These are phyloP conservation scores for Boechera divaricarpa DNA, from an alignment of 345 rosid genomes.

Conservation along the genomic window DNA sequence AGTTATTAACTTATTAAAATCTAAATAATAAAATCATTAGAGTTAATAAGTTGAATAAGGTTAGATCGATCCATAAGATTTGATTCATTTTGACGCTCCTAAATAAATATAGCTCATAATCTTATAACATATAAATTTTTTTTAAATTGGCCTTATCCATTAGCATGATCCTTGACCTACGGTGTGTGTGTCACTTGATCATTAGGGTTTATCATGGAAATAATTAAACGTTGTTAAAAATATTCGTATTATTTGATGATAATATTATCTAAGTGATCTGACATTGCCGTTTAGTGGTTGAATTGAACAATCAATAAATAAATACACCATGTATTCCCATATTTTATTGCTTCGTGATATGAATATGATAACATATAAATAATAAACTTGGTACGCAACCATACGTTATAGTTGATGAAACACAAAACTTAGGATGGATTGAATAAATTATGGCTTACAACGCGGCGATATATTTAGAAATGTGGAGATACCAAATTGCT, in stretches of 20 bases:
- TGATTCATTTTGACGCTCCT: too few species aligned
- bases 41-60: too few species aligned
- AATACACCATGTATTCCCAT: conserved; percentile 21
- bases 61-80: too few species aligned
- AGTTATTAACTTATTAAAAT: too few species aligned
- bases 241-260: conserved; percentile 31
- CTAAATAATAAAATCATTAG: too few species aligned
- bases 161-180: conserved; percentile 40
- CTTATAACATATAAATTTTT: neutral
- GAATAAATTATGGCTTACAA: too few species aligned
- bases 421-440: too few species aligned
- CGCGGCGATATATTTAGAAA: too few species aligned
- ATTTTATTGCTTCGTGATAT: conserved; percentile 4
- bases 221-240: neutral
- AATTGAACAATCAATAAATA: conserved; percentile 16
- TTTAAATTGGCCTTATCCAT: conserved; percentile 8
- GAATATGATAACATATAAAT: conserved; percentile 7
- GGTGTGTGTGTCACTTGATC: conserved; percentile 27
- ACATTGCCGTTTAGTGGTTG: conserved; percentile 37
- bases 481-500: too few species aligned
- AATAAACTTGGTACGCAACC: conserved; percentile 10
- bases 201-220: conserved; percentile 36
- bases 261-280: conserved; percentile 38
- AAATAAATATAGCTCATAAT: neutral
- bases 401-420: neutral